Evolutionary conservation across 805 yeast species (phyloP), one percentile per base, ranked within the genome.

Genomic region (Vanderwaltozyma polyspora): DNA sequence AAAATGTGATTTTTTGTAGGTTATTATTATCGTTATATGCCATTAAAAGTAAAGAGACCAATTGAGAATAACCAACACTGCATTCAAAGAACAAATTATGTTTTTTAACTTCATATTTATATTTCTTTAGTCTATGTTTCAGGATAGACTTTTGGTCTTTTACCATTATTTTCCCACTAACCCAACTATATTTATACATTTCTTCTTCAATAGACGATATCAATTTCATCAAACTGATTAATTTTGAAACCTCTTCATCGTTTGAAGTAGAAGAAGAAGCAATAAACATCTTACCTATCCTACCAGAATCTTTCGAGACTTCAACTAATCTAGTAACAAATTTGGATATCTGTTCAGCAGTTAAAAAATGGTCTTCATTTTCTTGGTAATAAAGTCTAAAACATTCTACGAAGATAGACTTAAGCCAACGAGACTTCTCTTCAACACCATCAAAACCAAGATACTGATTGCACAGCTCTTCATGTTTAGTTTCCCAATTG

Each of bases 71-170:
- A 1, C 95, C 96, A 49, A 79, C 85, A 17, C 75, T 62, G 40
- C 80, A 80, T 53, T 87, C 95, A 32, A 75, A 72, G 6, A 83
- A 46, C 13, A 85, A 60, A 38, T 81, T 79, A 59, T 64, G 84
- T 42, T 76, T 73, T 48, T 53, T 55, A 43, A 63, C 63, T 35
- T 75, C 62, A 51, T 63, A 62, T 33, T 49, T 51, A 2, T 59
- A 36, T 38, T 43, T 50, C 25, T 46, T 51, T 28, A 57, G 40
- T 4, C 45, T 35, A 29, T 52, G 52, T 27, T 55, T 45, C 22
- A 57, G 37, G 2, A 43, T 32, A 2, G 31, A 32, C 12, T 52
- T 37, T 15, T 49, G 50, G 11, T 45, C 48, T 29, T 50, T 45
- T 4, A 39, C 31, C 26, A 46, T 35, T 23, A 61, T 44, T 26